phyloP scores from a whole-genome alignment of 2,329 filamentous ascomycete genomes.

The Pyrenochaeta sp. region DNA sequence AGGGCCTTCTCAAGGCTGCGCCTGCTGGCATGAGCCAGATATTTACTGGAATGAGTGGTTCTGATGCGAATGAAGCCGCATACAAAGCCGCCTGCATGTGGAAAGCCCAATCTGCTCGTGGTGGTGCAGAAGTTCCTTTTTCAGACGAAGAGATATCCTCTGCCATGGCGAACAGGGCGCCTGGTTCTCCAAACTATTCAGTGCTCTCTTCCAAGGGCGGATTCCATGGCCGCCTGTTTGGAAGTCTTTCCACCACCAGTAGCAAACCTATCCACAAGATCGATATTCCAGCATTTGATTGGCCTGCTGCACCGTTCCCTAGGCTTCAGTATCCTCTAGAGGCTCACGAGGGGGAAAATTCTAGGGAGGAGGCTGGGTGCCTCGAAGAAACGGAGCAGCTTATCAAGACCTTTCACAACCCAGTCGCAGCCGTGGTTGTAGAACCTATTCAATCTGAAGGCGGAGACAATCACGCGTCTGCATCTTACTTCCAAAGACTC shows the following conservation, averaged over 20 bases:
- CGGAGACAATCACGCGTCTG: slow-evolving; percentile 90
- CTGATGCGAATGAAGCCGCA: slow-evolving; percentile 90
- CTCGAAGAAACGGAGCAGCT: slow-evolving; percentile 83
- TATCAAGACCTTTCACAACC: no score
- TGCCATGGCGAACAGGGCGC: slow-evolving; percentile 81
- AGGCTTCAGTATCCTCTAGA: slow-evolving; percentile 85
- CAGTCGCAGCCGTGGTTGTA: slow-evolving; percentile 81
- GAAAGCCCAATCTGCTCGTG: slow-evolving; percentile 79
- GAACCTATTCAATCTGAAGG: slow-evolving; percentile 95
- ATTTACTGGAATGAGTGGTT: slow-evolving; percentile 89
- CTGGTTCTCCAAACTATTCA: slow-evolving; percentile 78
- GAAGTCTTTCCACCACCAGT: slow-evolving; percentile 84
- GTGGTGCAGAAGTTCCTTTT: slow-evolving; percentile 79
- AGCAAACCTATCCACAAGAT: slow-evolving; percentile 95
- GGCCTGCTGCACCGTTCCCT: slow-evolving; percentile 89
- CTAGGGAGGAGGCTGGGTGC: slow-evolving; percentile 77
- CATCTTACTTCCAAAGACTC: slow-evolving; percentile 84
- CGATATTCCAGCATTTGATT: slow-evolving; percentile 93
- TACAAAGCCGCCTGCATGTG: slow-evolving; percentile 97
- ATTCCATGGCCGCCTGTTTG: slow-evolving; percentile 92
- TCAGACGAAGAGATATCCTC: slow-evolving; percentile 76
- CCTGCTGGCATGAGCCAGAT: slow-evolving; percentile 85
- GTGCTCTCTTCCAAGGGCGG: slow-evolving; percentile 87
- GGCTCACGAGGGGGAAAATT: slow-evolving; percentile 79
- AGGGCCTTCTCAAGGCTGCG: slow-evolving; percentile 80